Evolutionary conservation across 495 filamentous ascomycete species (phyloP).

Genomic region (Collariella sp.): DNA sequence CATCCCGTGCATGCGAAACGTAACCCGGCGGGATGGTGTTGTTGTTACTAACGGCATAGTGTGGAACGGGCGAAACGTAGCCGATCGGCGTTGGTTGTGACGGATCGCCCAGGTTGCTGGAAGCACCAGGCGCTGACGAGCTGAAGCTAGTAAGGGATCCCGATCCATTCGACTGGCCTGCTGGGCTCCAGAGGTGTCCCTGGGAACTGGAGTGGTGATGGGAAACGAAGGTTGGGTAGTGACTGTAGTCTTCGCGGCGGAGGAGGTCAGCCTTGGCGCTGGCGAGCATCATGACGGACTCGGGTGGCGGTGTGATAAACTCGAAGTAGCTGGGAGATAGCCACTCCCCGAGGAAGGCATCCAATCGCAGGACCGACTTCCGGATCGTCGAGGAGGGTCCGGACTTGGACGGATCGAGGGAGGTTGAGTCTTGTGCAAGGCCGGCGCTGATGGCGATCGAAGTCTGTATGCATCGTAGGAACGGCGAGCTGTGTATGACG

Average conservation of each 20-base stretch:
- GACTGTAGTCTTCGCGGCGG: constrained; percentile 54
- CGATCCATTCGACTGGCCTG: constrained; percentile 7
- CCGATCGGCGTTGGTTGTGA: constrained; percentile 16
- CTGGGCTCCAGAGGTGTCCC: constrained; percentile 35
- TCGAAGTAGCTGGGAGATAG: constrained; percentile 87
- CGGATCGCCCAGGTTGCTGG: constrained; percentile 11
- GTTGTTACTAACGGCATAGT: constrained; percentile 71
- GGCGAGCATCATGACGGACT: constrained; percentile 75
- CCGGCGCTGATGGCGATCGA: constrained; percentile 84
- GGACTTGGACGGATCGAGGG: constrained; percentile 22
- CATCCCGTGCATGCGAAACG: constrained; percentile 84
- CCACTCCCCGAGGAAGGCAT: constrained; percentile 95
- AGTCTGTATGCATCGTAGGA: constrained; percentile 86
- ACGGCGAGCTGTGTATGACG: constrained; percentile 86
- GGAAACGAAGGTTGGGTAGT: constrained; percentile 34
- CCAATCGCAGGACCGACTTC: constrained; percentile 64
- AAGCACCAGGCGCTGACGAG: constrained; percentile 20
- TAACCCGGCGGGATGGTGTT: constrained; percentile 81
- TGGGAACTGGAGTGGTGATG: constrained; percentile 27
- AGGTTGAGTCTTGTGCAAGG: constrained; percentile 55
- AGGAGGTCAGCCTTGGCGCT: constrained; percentile 78
- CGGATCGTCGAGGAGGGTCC: constrained; percentile 19
- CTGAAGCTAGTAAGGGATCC: constrained; percentile 22
- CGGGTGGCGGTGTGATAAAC: constrained; percentile 79
- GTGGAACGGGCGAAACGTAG: constrained; percentile 70